Percentiles rank a stretch among this genome's conserved stretches.
phyloP scores from a whole-genome alignment of 2,329 filamentous ascomycete genomes.

The Cladosporium sp. region DNA sequence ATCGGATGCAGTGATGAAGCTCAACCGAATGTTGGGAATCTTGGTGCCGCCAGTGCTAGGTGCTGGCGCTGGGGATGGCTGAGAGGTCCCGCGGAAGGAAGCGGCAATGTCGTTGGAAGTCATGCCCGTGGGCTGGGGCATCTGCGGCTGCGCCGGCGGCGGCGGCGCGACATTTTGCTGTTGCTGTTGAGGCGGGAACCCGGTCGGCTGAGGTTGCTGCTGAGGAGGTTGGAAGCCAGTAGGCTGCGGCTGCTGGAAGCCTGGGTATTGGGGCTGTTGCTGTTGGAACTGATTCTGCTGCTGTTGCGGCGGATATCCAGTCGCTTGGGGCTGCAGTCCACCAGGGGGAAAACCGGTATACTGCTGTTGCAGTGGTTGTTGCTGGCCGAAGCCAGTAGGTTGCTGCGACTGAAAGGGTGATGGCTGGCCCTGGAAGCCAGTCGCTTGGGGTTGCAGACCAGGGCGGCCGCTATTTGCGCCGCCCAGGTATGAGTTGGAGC shows the following conservation, averaged over 20 bases:
- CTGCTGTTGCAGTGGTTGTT: constrained; percentile 54
- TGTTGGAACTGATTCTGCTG: constrained; percentile 33
- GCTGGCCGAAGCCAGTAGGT: constrained; percentile 45
- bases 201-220: constrained; percentile 19
- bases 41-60: constrained; percentile 59
- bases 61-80: constrained; percentile 51
- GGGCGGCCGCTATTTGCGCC: constrained; percentile 70
- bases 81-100: constrained; percentile 50
- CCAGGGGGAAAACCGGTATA: constrained; percentile 57
- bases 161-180: constrained; percentile 57
- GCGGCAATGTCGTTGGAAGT: constrained; percentile 60
- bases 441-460: constrained; percentile 48
- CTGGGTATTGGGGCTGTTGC: constrained; percentile 32
- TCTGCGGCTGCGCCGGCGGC: constrained; percentile 37
- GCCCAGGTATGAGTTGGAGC: constrained; percentile 78
- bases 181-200: constrained; percentile 22
- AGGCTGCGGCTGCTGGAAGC: constrained; percentile 37
- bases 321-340: constrained; percentile 30
- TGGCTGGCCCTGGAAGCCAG: constrained; percentile 49
- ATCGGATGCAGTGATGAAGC: constrained; percentile 91
- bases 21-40: constrained; percentile 89
- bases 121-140: constrained; percentile 52
- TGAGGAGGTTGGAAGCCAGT: constrained; percentile 50
- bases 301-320: constrained; percentile 28
- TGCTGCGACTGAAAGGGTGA: constrained; percentile 51